These are phyloP conservation scores for Pulveroboletus ridleyi DNA, from an alignment of 1,284 basidiomycete genomes.

Conservation along the genomic window DNA sequence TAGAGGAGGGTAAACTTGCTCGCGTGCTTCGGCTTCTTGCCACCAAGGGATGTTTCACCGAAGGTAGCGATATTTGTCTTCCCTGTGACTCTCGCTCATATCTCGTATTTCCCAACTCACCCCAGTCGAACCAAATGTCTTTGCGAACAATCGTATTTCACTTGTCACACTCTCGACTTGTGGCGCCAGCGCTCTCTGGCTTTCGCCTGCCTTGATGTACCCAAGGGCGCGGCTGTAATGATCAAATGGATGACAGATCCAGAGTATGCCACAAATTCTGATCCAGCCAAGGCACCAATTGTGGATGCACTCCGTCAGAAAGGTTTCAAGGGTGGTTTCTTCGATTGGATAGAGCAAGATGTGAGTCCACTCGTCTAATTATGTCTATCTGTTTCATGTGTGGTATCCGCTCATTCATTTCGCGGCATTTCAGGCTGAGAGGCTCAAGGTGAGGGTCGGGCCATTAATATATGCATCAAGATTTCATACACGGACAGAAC, in stretches of 20 bases:
- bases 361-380: constrained; percentile 18
- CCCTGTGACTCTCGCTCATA: too few species aligned
- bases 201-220: constrained; percentile 26
- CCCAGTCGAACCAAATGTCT: constrained; percentile 30
- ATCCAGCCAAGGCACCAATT: too few species aligned
- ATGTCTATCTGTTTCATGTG: not conserved
- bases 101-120: not conserved
- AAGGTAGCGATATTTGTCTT: constrained; percentile 28
- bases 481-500: constrained; percentile 21
- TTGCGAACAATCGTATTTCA: constrained; percentile 26
- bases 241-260: too few species aligned
- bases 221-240: constrained; percentile 27
- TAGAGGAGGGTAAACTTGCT: constrained; percentile 35
- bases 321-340: constrained; percentile 27
- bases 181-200: constrained; percentile 12
- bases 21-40: constrained; percentile 35
- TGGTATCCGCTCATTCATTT: constrained; percentile 3
- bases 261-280: too few species aligned
- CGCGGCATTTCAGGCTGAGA: constrained; percentile 23
- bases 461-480: not conserved
- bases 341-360: constrained; percentile 33
- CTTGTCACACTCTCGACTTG: constrained; percentile 23
- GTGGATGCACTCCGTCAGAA: constrained; percentile 20
- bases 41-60: constrained; percentile 27
- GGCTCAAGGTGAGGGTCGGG: constrained; percentile 27